Evolutionary conservation across 2,329 filamentous ascomycete genomes (phyloP).

Genomic region (Colletotrichum sp.): DNA sequence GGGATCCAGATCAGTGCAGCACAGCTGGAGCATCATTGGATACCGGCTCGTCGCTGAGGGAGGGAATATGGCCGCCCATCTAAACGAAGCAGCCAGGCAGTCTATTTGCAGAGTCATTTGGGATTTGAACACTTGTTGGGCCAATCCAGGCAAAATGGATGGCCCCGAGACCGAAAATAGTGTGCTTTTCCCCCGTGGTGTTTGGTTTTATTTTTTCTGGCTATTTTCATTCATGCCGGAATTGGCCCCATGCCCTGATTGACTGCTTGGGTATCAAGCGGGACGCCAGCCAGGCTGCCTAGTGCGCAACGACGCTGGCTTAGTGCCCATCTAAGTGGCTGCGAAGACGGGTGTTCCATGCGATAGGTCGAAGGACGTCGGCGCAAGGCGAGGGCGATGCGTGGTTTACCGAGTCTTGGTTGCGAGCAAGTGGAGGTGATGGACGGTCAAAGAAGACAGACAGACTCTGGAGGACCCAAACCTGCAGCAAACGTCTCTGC

Average conservation of each 20-base stretch:
- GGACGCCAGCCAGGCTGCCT: neutral
- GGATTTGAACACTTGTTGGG: neutral
- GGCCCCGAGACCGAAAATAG: neutral
- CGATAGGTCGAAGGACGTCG: neutral
- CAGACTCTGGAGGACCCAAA: neutral
- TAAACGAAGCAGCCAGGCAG: neutral
- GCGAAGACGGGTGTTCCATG: neutral
- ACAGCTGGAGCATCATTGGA: neutral
- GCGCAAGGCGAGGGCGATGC: neutral
- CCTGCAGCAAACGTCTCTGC: neutral
- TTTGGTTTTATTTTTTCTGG: neutral
- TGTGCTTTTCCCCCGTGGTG: neutral
- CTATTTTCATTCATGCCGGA: neutral
- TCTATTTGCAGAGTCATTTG: neutral
- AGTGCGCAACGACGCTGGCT: neutral
- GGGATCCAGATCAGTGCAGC: neutral
- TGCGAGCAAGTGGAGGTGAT: neutral
- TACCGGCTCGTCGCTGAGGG: neutral
- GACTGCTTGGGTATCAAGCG: neutral
- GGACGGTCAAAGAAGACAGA: neutral
- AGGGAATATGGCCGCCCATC: neutral
- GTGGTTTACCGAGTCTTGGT: neutral
- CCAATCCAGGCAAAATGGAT: neutral
- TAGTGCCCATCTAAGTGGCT: neutral
- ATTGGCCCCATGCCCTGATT: neutral